These are phyloP conservation scores for Solanum chmielewskii DNA, from an alignment of 257 asterid species.

Conservation along the genomic window DNA sequence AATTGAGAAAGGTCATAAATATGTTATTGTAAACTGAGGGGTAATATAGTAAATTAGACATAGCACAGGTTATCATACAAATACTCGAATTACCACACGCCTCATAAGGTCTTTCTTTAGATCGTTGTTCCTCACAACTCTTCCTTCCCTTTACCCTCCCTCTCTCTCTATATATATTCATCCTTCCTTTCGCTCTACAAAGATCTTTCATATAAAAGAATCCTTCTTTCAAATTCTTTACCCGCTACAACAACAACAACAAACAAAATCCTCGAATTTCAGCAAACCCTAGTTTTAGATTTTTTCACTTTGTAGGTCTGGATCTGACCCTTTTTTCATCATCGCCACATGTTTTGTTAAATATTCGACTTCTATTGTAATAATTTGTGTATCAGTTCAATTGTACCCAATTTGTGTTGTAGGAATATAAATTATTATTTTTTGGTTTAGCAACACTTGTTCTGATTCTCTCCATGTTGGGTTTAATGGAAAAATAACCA, in stretches of 20 bases:
- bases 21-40: not conserved
- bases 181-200: not conserved
- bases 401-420: not conserved
- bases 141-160: not conserved
- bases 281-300: conserved; percentile 24
- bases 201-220: conserved; percentile 26
- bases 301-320: not conserved
- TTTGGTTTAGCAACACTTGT: not conserved
- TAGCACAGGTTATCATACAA: conserved; percentile 1
- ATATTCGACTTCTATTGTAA: not conserved
- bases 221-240: conserved; percentile 22
- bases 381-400: not conserved
- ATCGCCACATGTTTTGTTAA: not conserved
- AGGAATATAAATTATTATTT: not conserved
- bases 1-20: not conserved
- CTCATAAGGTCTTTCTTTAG: conserved; percentile 3
- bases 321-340: not conserved
- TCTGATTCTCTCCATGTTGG: not conserved
- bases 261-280: not conserved
- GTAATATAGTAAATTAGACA: not conserved
- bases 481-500: not conserved
- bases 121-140: not conserved
- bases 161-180: not conserved
- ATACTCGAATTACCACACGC: conserved; percentile 2
- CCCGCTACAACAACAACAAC: conserved; percentile 20